Conservation (phyloP, 306 rosid genomes). For the Cicer chorassanicum region DNA sequence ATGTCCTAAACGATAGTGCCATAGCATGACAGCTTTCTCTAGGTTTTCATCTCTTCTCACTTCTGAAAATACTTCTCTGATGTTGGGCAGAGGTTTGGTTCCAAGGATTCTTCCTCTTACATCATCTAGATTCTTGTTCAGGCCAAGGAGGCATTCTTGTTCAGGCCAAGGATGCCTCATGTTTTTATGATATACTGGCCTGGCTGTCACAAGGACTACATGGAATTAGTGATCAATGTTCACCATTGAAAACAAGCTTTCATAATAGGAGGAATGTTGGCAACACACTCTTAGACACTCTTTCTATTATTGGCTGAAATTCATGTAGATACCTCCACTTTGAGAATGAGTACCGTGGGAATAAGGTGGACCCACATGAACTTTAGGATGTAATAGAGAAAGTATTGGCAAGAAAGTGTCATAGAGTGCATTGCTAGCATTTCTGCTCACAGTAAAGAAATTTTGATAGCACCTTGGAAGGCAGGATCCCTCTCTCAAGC, state of each 20-base stretch:
- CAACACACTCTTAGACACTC: background rate
- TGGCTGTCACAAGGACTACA: slow-evolving; percentile 64
- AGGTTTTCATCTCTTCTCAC: too few species aligned
- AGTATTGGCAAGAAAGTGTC: background rate
- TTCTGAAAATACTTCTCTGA: too few species aligned
- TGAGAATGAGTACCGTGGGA: background rate
- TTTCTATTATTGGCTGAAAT: background rate
- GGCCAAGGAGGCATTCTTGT: too few species aligned
- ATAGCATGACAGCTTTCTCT: too few species aligned
- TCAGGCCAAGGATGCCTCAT: too few species aligned
- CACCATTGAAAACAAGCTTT: background rate
- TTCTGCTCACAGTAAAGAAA: background rate
- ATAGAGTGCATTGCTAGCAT: background rate
- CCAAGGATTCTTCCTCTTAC: too few species aligned
- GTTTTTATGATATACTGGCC: slow-evolving; percentile 69
- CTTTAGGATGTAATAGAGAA: background rate
- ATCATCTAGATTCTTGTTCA: too few species aligned
- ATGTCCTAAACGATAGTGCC: too few species aligned
- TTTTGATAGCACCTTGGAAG: slow-evolving; percentile 64
- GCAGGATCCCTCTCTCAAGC: slow-evolving; percentile 83
- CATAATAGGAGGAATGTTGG: background rate
- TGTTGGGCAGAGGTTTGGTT: too few species aligned
- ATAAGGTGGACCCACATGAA: background rate
- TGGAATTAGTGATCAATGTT: slow-evolving; percentile 38
- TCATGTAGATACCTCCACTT: too few species aligned